phyloP scores from a whole-genome alignment of 805 yeast genomes.

The Candida corydali region DNA sequence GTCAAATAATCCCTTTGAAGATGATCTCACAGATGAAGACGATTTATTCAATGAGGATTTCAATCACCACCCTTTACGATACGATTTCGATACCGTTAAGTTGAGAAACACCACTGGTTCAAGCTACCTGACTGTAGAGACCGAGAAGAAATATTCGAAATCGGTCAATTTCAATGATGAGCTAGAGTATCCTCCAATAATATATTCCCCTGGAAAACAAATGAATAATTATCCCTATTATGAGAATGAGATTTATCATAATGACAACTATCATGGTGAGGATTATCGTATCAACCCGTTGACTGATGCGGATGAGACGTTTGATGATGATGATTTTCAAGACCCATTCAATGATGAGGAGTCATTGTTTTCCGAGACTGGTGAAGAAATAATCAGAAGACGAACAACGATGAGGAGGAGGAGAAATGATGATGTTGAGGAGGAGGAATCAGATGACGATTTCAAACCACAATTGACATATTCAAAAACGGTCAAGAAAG shows the following conservation, averaged over 20 bases:
- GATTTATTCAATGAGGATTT: conserved; percentile 9
- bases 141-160: conserved; percentile 13
- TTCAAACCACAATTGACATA: conserved; percentile 38
- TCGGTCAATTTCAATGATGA: conserved; percentile 30
- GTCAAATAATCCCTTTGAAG: conserved; percentile 3
- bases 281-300: conserved; percentile 37
- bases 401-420: conserved; percentile 24
- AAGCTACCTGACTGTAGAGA: conserved; percentile 14
- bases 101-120: conserved; percentile 10
- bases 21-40: conserved; percentile 3
- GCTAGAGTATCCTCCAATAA: conserved; percentile 27
- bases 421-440: conserved; percentile 2
- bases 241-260: conserved; percentile 3
- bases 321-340: conserved; percentile 16
- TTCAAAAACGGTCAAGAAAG: conserved; percentile 41
- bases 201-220: conserved; percentile 22
- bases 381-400: conserved; percentile 32
- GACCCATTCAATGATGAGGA: conserved; percentile 46
- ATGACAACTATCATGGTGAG: conserved; percentile 24
- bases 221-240: not conserved
- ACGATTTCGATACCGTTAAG: no score
- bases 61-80: not conserved
- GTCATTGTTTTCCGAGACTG: conserved; percentile 38
- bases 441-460: conserved; percentile 29
- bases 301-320: conserved; percentile 32